These are phyloP conservation scores for Lobosporangium transversale DNA, from an alignment of 192 early-diverging fungal genomes.

Conservation along the genomic window DNA sequence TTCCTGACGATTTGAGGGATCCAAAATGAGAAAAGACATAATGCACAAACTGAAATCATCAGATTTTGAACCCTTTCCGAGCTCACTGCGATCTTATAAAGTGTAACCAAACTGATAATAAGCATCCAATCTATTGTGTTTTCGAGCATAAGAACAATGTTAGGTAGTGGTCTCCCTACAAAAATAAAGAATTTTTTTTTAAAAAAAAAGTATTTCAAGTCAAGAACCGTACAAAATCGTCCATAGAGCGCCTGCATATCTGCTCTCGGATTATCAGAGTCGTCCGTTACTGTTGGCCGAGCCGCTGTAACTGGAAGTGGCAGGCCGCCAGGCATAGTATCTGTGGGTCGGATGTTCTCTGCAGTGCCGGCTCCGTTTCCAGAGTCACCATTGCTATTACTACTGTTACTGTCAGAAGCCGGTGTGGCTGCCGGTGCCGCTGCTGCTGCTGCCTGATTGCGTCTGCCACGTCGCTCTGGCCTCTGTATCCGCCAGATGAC, in stretches of 20 bases:
- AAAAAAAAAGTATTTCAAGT: too few species aligned
- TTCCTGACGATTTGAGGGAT: conserved; percentile 84
- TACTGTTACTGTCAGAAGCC: conserved; percentile 3
- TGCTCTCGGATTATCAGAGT: conserved; percentile 44
- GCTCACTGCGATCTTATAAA: conserved; percentile 66
- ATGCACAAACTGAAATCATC: conserved; percentile 54
- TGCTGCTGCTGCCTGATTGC: conserved; percentile 32
- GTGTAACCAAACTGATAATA: conserved; percentile 66
- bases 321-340: conserved; percentile 42
- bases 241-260: conserved; percentile 64
- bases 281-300: conserved; percentile 17
- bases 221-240: conserved; percentile 70
- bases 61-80: conserved; percentile 60
- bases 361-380: conserved; percentile 1
- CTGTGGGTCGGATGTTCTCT: conserved; percentile 7
- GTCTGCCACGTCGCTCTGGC: conserved; percentile 61
- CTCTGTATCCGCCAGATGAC: conserved; percentile 75
- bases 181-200: too few species aligned
- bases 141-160: too few species aligned
- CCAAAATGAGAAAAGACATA: conserved; percentile 77
- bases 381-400: not conserved
- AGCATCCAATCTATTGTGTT: conserved; percentile 64
- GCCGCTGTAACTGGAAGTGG: conserved; percentile 40
- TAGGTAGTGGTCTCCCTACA: too few species aligned
- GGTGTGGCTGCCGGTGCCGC: conserved; percentile 13